A percentile compares a stretch with the other conserved stretches of the same genome.
These are phyloP conservation scores for Cryphonectria nitschkei DNA, from an alignment of 2,329 filamentous ascomycete genomes.

Conservation along the genomic window DNA sequence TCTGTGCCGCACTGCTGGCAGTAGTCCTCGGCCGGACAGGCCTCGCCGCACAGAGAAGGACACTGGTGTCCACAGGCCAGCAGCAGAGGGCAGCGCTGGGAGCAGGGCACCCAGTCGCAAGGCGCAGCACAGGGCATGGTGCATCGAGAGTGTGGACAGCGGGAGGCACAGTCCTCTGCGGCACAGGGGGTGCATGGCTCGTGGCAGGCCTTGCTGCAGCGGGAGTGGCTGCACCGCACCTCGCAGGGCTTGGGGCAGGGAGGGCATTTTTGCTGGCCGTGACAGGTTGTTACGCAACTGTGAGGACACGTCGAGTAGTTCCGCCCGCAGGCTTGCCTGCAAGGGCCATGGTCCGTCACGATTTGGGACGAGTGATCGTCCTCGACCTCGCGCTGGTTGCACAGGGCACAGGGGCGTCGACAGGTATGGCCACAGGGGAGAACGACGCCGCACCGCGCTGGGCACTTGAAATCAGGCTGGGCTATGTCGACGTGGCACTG, in stretches of 20 bases:
- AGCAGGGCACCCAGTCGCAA: conserved; percentile 69
- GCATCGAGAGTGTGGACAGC: conserved; percentile 39
- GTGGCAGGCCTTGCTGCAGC: conserved; percentile 57
- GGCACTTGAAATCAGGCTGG: conserved; percentile 49
- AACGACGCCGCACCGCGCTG: conserved; percentile 46
- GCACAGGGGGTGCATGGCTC: conserved; percentile 67
- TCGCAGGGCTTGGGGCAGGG: conserved; percentile 57
- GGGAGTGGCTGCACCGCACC: conserved; percentile 58
- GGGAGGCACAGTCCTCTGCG: conserved; percentile 55
- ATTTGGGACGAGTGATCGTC: conserved; percentile 32
- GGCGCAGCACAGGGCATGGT: conserved; percentile 67
- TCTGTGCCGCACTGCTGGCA: conserved; percentile 60
- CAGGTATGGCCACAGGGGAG: conserved; percentile 65
- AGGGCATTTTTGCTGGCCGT: conserved; percentile 50
- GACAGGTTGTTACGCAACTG: conserved; percentile 55
- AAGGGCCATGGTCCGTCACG: conserved; percentile 50
- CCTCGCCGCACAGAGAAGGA: conserved; percentile 67
- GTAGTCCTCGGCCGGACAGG: conserved; percentile 54
- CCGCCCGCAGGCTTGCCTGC: conserved; percentile 53
- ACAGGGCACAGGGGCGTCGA: conserved; percentile 51
- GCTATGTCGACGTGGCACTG: conserved; percentile 54
- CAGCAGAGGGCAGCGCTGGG: conserved; percentile 55
- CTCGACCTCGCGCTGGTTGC: conserved; percentile 43
- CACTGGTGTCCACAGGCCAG: conserved; percentile 65
- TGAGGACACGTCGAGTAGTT: conserved; percentile 60